These are phyloP conservation scores for Blakeslea trispora DNA, from an alignment of 371 early-diverging fungal species.

Conservation along the genomic window DNA sequence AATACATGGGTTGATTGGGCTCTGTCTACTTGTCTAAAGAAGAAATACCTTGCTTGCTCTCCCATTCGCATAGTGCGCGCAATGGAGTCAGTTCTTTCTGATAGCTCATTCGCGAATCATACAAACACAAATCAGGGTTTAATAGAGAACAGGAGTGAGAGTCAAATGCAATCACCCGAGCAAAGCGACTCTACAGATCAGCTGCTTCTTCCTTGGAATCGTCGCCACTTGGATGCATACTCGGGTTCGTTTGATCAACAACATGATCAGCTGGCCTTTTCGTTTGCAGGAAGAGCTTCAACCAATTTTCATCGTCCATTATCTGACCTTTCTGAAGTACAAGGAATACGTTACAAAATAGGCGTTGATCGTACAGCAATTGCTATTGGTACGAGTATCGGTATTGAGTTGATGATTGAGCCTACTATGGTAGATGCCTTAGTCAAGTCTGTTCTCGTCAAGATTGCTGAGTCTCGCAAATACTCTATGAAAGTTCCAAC, in stretches of 20 bases:
- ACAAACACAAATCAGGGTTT: neutral
- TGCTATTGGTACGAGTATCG: conserved; percentile 43
- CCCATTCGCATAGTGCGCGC: conserved; percentile 30
- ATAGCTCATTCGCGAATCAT: neutral
- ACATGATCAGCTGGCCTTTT: conserved; percentile 35
- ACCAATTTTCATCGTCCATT: conserved; percentile 24
- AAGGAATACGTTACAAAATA: conserved; percentile 38
- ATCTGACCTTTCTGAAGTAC: neutral
- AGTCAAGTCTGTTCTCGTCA: conserved; percentile 26
- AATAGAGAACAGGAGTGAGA: neutral
- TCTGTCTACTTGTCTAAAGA: conserved; percentile 10
- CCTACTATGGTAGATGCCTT: conserved; percentile 22
- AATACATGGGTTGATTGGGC: conserved; percentile 17
- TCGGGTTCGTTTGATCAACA: conserved; percentile 37
- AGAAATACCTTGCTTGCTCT: conserved; percentile 14
- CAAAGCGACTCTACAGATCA: neutral
- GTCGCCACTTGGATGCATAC: conserved; percentile 17
- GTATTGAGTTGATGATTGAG: conserved; percentile 36
- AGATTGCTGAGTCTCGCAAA: conserved; percentile 25
- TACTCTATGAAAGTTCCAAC: conserved; percentile 38
- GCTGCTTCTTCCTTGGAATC: conserved; percentile 14
- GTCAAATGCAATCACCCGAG: neutral
- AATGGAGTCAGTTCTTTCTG: conserved; percentile 12
- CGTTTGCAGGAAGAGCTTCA: conserved; percentile 30
- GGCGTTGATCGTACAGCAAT: conserved; percentile 43